Evolutionary conservation across 371 early-diverging fungal genomes (phyloP).

Genomic region (Capniomyces stellatus): DNA sequence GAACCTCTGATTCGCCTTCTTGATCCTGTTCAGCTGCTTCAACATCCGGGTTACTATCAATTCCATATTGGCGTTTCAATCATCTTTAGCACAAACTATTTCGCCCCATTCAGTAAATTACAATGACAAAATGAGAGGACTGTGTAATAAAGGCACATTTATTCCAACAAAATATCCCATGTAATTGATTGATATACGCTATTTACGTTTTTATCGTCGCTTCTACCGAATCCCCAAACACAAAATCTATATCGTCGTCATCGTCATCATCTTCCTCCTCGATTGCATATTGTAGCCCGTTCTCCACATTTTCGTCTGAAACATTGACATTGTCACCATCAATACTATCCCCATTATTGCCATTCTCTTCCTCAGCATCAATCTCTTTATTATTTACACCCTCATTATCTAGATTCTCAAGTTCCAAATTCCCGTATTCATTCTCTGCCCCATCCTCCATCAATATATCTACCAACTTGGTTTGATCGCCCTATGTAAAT

Average conservation of each 20-base stretch:
- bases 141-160: not conserved
- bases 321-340: not conserved
- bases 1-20: too few relatives aligned
- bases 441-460: too few relatives aligned
- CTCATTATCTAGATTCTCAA: not conserved
- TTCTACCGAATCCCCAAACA: not conserved
- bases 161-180: not conserved
- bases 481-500: too few relatives aligned
- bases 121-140: not conserved
- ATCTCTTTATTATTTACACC: not conserved
- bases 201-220: not conserved
- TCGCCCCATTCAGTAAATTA: too few relatives aligned
- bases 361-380: not conserved
- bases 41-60: too few relatives aligned
- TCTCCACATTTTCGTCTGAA: not conserved
- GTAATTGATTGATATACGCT: not conserved
- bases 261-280: not conserved
- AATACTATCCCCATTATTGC: not conserved
- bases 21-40: too few relatives aligned
- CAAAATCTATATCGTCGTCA: constrained; percentile 1
- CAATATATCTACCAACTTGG: too few relatives aligned
- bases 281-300: not conserved
- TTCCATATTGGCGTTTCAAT: too few relatives aligned
- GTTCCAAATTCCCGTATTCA: too few relatives aligned
- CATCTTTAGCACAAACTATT: too few relatives aligned